Base-by-base conservation (phyloP, 768 basidiomycete species). In the Hirschioporus abietinus region DNA sequence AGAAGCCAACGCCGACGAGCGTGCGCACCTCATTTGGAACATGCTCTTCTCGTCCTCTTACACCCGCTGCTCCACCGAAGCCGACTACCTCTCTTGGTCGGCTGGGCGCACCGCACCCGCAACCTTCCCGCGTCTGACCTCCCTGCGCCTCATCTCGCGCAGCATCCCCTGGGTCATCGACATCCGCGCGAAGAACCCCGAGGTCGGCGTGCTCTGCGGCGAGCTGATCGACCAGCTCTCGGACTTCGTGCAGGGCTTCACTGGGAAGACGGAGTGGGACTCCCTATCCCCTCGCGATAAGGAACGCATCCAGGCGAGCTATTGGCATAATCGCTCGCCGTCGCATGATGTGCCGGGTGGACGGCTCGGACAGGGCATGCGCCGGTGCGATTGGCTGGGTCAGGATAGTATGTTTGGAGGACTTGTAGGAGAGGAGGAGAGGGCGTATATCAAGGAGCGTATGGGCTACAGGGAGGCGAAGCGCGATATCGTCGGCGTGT, bases 281-380 rank as follows among this genome's bases (percentile, higher is more conserved):
- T 67, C 70, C 1, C 74, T 87, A 6, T 35, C 30, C 79, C 0
- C 42, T 66, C 1, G 64, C 58, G n/a, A 77, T 76, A 17, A 84
- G 67, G 78, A 78, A 0, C 73, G 77, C 10, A 78, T 91, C 15
- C 77, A 77, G 58, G 77, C 81, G 27, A 80, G 85, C 35, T 93
- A 91, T 74, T 76, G 80, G 36, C 79, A 83, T 72, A 93, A 93
- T 72, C 84, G 92, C 23, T 88, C 88, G 10, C 83, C 85, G 9
- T 81, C 81, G 34, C 77, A 77, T 26, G 85, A 84, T 62, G 90
- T 87, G 1, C 91, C 92, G 0, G 92, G 92, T 0, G 92, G 90
- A 0, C 76, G 76, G 58, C 81, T 93, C 3, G 86, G 85, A 8
- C 80, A 83, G 62, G 86, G 86, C 9, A 79, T 93, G 74, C 83